A percentile compares a stretch with the other conserved stretches of the same genome.
phyloP scores from a whole-genome alignment of 179 eudicot genomes.

The Beta macrorhiza region DNA sequence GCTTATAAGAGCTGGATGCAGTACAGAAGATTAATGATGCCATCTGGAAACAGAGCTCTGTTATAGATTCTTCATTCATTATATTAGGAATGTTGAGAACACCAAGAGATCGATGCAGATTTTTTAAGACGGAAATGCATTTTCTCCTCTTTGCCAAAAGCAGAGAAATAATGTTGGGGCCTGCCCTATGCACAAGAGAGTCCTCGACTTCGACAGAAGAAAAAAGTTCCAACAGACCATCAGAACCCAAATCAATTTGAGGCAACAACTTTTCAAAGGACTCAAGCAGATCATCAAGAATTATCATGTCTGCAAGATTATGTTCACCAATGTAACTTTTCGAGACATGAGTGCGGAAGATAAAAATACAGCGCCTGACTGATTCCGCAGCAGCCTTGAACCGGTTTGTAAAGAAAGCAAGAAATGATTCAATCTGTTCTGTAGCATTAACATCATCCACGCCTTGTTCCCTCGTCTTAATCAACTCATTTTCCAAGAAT shows the following conservation, averaged over 20 bases:
- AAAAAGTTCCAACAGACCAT: slow-evolving; percentile 39
- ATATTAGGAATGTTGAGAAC: slow-evolving; percentile 35
- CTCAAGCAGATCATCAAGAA: slow-evolving; percentile 28
- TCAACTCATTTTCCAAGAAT: slow-evolving; percentile 27
- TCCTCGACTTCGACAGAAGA: slow-evolving; percentile 21
- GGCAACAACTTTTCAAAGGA: slow-evolving; percentile 41
- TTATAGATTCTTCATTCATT: slow-evolving; percentile 16
- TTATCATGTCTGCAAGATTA: slow-evolving; percentile 25
- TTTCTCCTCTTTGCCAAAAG: slow-evolving; percentile 29
- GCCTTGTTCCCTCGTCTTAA: slow-evolving; percentile 12
- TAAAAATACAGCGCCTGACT: slow-evolving; percentile 27
- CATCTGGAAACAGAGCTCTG: slow-evolving; percentile 51
- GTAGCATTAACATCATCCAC: neutral
- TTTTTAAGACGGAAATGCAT: slow-evolving; percentile 36
- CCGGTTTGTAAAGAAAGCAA: slow-evolving; percentile 44
- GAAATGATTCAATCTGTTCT: slow-evolving; percentile 31
- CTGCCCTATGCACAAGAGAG: slow-evolving; percentile 19
- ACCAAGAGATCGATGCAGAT: slow-evolving; percentile 40
- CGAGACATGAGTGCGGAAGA: slow-evolving; percentile 29
- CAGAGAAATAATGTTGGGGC: neutral
- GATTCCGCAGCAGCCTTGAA: slow-evolving; percentile 33
- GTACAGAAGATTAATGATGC: slow-evolving; percentile 68
- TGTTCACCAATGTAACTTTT: slow-evolving; percentile 31
- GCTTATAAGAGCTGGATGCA: slow-evolving; percentile 53
- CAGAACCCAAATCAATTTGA: slow-evolving; percentile 33